These are phyloP conservation scores for Pisolithus thermaeus DNA, from an alignment of 1,284 basidiomycete genomes.

Conservation along the genomic window DNA sequence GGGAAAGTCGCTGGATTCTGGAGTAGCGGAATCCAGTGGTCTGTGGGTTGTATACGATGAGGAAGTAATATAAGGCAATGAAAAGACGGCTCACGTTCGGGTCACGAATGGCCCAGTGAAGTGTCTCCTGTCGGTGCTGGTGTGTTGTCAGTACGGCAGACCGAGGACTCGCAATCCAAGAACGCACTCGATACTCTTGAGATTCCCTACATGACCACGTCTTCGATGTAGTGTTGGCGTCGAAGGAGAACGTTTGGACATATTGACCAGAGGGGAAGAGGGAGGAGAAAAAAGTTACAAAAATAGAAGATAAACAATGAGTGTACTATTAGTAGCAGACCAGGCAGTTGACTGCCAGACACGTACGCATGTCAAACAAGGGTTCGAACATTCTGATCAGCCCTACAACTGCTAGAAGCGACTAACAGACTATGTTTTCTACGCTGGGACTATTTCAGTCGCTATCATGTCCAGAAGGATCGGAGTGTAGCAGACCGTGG, in stretches of 20 bases:
- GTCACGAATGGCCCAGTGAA: conserved; percentile 54
- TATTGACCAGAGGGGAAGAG: neutral
- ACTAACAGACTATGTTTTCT: conserved; percentile 54
- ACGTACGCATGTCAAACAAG: neutral
- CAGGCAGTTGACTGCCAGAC: too few species aligned
- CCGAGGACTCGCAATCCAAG: neutral
- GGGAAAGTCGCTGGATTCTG: conserved; percentile 22
- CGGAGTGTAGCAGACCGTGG: conserved; percentile 40
- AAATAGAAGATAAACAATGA: neutral
- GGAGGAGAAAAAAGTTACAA: neutral
- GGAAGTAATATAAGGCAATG: neutral
- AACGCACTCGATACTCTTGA: conserved; percentile 33
- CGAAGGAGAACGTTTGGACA: conserved; percentile 1
- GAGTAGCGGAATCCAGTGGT: conserved; percentile 37
- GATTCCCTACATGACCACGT: conserved; percentile 14
- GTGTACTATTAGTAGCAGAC: neutral
- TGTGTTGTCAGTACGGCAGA: neutral
- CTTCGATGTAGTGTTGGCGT: conserved; percentile 6
- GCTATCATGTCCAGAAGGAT: conserved; percentile 56
- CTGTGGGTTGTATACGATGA: conserved; percentile 21
- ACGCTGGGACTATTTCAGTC: conserved; percentile 51
- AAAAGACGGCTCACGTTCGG: conserved; percentile 45
- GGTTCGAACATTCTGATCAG: neutral
- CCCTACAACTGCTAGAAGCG: neutral
- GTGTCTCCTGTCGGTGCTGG: conserved; percentile 48